Evolutionary conservation across 2,329 filamentous ascomycete species (phyloP).

Genomic region (Sclerotinia subarctica): DNA sequence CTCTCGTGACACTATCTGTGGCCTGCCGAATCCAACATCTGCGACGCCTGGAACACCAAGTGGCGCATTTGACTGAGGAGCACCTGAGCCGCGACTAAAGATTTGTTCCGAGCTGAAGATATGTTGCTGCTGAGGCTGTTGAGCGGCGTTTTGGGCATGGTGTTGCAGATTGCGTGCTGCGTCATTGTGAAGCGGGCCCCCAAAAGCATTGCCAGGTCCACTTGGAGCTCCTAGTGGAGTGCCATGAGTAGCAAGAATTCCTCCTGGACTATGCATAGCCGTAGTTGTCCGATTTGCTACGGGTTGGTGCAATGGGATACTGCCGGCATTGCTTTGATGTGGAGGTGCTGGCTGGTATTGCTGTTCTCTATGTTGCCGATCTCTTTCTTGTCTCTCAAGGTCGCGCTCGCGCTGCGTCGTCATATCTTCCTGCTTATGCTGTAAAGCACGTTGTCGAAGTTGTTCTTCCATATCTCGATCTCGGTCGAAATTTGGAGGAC

Average conservation of each 20-base stretch:
- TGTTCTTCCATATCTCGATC: slow-evolving; percentile 50
- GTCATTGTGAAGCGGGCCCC: slow-evolving; percentile 54
- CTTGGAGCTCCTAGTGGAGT: slow-evolving; percentile 43
- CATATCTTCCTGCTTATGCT: slow-evolving; percentile 52
- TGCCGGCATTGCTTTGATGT: slow-evolving; percentile 83
- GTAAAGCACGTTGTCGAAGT: slow-evolving; percentile 52
- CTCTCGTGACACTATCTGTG: slow-evolving; percentile 33
- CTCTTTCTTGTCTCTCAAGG: slow-evolving; percentile 50
- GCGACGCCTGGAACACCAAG: slow-evolving; percentile 58
- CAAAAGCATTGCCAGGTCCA: slow-evolving; percentile 46
- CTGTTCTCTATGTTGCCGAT: slow-evolving; percentile 61
- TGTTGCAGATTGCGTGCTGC: slow-evolving; percentile 52
- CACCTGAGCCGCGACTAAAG: slow-evolving; percentile 30
- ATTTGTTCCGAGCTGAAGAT: slow-evolving; percentile 54
- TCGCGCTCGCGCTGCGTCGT: slow-evolving; percentile 49
- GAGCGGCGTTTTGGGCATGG: slow-evolving; percentile 45
- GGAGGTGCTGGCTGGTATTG: slow-evolving; percentile 62
- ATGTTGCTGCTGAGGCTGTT: slow-evolving; percentile 49
- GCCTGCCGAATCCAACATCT: slow-evolving; percentile 62
- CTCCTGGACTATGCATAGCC: slow-evolving; percentile 88
- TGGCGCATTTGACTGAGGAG: slow-evolving; percentile 41
- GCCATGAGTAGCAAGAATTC: slow-evolving; percentile 73
- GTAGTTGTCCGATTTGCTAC: slow-evolving; percentile 77
- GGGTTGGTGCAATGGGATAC: slow-evolving; percentile 90
- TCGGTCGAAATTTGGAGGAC: slow-evolving; percentile 35